phyloP scores from a whole-genome alignment of 1,139 yeast genomes.

The Candida albicans region DNA sequence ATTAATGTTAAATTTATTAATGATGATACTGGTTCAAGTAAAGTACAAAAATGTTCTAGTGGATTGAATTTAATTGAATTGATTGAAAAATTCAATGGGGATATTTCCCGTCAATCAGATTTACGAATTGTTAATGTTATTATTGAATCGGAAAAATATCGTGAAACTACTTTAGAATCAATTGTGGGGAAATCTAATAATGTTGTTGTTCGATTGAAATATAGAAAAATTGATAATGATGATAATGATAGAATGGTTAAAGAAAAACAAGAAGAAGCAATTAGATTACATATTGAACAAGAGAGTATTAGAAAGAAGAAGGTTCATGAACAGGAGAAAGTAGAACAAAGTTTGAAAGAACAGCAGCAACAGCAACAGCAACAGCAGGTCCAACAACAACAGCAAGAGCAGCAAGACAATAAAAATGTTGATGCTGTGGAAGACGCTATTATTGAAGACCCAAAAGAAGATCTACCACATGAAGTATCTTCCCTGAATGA shows the following conservation, averaged over 20 bases:
- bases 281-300: constrained; percentile 20
- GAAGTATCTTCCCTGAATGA: neutral
- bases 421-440: neutral
- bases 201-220: constrained; percentile 24
- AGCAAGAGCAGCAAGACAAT: neutral
- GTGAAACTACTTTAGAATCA: constrained; percentile 13
- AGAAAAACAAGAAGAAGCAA: constrained; percentile 22
- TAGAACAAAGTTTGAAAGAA: neutral
- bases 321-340: constrained; percentile 5
- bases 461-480: neutral
- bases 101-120: constrained; percentile 4
- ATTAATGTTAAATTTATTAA: constrained; percentile 27
- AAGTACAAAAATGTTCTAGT: constrained; percentile 13
- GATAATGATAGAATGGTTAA: constrained; percentile 1
- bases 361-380: constrained; percentile 1
- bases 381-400: neutral
- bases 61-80: constrained; percentile 14
- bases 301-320: constrained; percentile 14
- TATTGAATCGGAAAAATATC: constrained; percentile 13
- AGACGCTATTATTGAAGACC: constrained; percentile 8
- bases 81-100: constrained; percentile 15
- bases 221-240: constrained; percentile 11
- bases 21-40: constrained; percentile 8
- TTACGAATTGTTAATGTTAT: constrained; percentile 14
- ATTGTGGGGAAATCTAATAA: constrained; percentile 19